Conservation (phyloP, 495 filamentous ascomycete species). For the Neurospora terricola region DNA sequence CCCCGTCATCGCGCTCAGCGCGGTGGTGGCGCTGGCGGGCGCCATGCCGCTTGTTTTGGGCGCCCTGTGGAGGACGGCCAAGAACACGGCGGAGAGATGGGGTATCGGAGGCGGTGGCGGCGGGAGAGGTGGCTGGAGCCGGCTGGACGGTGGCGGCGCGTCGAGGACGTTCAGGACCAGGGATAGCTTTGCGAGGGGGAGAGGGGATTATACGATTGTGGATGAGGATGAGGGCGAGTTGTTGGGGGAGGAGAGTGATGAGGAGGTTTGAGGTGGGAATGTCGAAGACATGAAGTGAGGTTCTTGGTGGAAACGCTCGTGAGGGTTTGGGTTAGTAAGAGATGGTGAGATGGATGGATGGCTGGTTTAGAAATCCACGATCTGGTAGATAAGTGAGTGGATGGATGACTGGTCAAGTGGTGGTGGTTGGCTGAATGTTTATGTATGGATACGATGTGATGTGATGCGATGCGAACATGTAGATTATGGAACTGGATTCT, state of each 20-base stretch:
- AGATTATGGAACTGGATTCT: not conserved
- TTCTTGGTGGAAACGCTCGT: not conserved
- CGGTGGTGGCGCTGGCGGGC: conserved; percentile 66
- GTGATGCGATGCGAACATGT: not conserved
- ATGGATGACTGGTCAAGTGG: not conserved
- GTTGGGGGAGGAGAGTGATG: conserved; percentile 85
- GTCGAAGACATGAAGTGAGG: not conserved
- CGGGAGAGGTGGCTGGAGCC: conserved; percentile 28
- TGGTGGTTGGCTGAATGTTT: not conserved
- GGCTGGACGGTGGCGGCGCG: conserved; percentile 35
- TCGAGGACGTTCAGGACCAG: conserved; percentile 66
- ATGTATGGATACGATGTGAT: not conserved
- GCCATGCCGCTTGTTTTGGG: conserved; percentile 62
- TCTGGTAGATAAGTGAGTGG: not conserved
- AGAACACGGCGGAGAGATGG: conserved; percentile 35
- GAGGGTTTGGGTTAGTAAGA: not conserved
- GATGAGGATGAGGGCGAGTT: conserved; percentile 91
- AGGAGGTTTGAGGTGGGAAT: conserved; percentile 50
- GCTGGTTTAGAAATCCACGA: not conserved
- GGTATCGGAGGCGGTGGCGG: conserved; percentile 15
- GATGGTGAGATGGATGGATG: not conserved
- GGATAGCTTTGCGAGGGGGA: conserved; percentile 72
- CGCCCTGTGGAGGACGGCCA: conserved; percentile 56
- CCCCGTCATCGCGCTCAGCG: conserved; percentile 51
- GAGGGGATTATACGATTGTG: conserved; percentile 76